Percentiles rank a stretch among this genome's conserved stretches.
Conservation (phyloP, 768 basidiomycete species). For the Lyophyllum semitale region DNA sequence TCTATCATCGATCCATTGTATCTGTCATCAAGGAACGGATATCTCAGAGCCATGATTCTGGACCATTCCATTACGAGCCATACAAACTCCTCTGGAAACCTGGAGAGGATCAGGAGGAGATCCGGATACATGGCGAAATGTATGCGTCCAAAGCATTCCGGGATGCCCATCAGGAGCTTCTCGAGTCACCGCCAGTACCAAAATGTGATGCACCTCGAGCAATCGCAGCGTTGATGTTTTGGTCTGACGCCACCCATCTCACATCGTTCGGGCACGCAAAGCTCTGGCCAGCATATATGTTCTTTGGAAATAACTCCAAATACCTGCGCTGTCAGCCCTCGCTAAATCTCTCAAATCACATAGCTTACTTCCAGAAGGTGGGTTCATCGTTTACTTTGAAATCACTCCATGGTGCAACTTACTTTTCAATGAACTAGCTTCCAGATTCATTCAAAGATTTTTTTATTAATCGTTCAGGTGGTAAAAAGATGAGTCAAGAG, state of each 20-base stretch:
- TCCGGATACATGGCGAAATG: too few species aligned
- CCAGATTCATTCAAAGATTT: constrained; percentile 8
- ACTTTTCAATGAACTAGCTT: background rate
- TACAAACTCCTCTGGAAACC: too few species aligned
- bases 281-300: constrained; percentile 20
- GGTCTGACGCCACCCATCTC: constrained; percentile 36
- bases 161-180: background rate
- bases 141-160: too few species aligned
- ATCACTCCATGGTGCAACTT: background rate
- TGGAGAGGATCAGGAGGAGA: too few species aligned
- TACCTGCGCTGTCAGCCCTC: constrained; percentile 22
- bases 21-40: too few species aligned
- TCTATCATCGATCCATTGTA: too few species aligned
- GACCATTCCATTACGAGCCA: too few species aligned
- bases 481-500: background rate
- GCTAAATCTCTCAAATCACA: constrained; percentile 21
- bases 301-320: constrained; percentile 34
- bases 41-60: too few species aligned
- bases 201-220: constrained; percentile 16
- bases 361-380: constrained; percentile 30
- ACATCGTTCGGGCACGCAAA: constrained; percentile 35
- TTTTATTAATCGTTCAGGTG: too few species aligned
- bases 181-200: constrained; percentile 10
- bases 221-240: constrained; percentile 29
- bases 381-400: constrained; percentile 2